Evolutionary conservation across 2,329 filamentous ascomycete species (phyloP).

Genomic region (Basipetospora sp.): DNA sequence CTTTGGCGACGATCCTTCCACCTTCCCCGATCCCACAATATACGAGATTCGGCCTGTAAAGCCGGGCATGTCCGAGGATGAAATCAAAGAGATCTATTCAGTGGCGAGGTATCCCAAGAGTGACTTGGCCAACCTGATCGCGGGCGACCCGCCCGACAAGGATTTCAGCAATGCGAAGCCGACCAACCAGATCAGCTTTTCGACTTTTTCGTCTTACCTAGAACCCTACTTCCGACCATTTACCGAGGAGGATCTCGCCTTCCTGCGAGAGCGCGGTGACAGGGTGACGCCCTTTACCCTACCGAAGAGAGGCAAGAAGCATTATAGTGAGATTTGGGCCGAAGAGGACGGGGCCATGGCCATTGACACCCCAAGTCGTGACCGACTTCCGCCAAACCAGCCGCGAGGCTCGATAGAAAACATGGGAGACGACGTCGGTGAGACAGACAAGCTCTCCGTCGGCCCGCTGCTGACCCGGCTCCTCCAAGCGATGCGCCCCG

Average conservation of each 20-base stretch:
- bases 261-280: conserved; percentile 80
- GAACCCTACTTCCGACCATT: conserved; percentile 84
- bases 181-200: conserved; percentile 82
- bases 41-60: conserved; percentile 76
- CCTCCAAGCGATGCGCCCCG: conserved; percentile 66
- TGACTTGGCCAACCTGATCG: conserved; percentile 71
- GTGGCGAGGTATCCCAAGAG: conserved; percentile 70
- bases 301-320: conserved; percentile 67
- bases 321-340: conserved; percentile 83
- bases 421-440: conserved; percentile 71
- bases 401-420: conserved; percentile 73
- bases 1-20: conserved; percentile 82
- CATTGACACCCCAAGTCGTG: conserved; percentile 51
- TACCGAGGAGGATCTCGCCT: conserved; percentile 85
- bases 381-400: conserved; percentile 64
- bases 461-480: conserved; percentile 75
- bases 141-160: conserved; percentile 78
- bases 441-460: conserved; percentile 78
- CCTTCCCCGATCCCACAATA: conserved; percentile 79
- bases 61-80: conserved; percentile 66
- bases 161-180: conserved; percentile 93
- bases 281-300: conserved; percentile 71
- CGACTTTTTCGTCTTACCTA: conserved; percentile 80
- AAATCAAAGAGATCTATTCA: conserved; percentile 75
- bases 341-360: conserved; percentile 78